A percentile compares a stretch with the other conserved stretches of the same genome.
phyloP scores from a whole-genome alignment of 805 yeast genomes.

The Jamesozyma piceae region DNA sequence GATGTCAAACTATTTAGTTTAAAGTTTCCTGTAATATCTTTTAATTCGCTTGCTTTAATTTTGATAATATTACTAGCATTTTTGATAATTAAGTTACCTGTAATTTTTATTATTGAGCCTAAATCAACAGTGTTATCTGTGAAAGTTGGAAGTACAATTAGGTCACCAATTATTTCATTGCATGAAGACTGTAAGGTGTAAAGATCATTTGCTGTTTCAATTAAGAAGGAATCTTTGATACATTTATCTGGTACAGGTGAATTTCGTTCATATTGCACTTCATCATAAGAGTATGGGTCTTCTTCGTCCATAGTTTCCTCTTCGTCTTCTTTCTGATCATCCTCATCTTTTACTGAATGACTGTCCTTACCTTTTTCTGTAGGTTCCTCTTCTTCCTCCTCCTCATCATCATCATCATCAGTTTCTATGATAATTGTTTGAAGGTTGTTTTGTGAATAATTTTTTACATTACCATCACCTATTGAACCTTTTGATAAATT shows the following conservation, averaged over 20 bases:
- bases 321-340: not conserved
- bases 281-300: not conserved
- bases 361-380: not conserved
- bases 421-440: not conserved
- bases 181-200: conserved; percentile 38
- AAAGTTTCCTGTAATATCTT: conserved; percentile 42
- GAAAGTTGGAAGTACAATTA: conserved; percentile 39
- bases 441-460: not conserved
- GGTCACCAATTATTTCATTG: conserved; percentile 40
- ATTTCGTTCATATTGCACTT: not conserved
- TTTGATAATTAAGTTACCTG: conserved; percentile 47
- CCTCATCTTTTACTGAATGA: not conserved
- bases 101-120: conserved; percentile 32
- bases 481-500: too few species aligned
- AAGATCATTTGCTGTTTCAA: conserved; percentile 34
- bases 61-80: conserved; percentile 48
- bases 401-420: not conserved
- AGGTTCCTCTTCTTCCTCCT: not conserved
- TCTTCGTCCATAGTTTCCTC: not conserved
- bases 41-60: conserved; percentile 45
- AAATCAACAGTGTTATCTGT: conserved; percentile 44
- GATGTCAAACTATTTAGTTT: conserved; percentile 53
- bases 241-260: conserved; percentile 14
- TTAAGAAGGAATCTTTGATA: conserved; percentile 25
- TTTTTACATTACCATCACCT: too few species aligned